Evolutionary conservation across 1,284 basidiomycete species (phyloP), one percentile per base, ranked within the genome.

Genomic region (Melanopsichium pennsylvanicum): DNA sequence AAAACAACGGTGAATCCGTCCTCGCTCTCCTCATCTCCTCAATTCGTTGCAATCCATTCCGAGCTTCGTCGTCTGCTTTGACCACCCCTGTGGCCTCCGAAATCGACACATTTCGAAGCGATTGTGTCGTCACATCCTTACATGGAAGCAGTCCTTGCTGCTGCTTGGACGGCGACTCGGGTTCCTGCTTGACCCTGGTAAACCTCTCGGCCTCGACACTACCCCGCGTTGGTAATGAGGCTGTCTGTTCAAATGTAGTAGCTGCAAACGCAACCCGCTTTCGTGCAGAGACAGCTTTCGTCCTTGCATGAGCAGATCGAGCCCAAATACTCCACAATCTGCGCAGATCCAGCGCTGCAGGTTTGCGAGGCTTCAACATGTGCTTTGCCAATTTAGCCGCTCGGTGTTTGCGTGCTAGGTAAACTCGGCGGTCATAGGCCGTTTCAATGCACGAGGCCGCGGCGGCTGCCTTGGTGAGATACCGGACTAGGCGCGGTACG

Each of bases 321-420:
- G 64, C 64, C 64, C 64, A 68, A 7, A 43, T 8, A 26, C 22
- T 39, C 64, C 64, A 68, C 36, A 68, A 3, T 13, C 23, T 37
- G 11, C 58, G 48, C 33, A 36, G 26, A 45, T 68, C 58, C 23
- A 68, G 34, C 7, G 36, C 10, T 6, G 43, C 15, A n/a, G 57
- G 48, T 11, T 31, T 35, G 2, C 16, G 5, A 2, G 25, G 31
- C 15, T 34, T 46, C 11, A 49, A 29, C 52, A 49, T 22, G 15
- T 57, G 40, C 38, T 44, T 48, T 2, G 37, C 26, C n/a, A 56
- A 29, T n/a, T 52, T 52, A 4, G 26, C 52, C 13, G 48, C n/a
- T 10, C 44, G 43, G 27, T 41, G 40, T 27, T 52, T 63, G 15
- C 36, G 27, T 2, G 39, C 39, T 5, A 63, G 6, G 11, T 51